Evolutionary conservation across 352 stramenopile genomes (phyloP).

Genomic region (Blastocystis sp.): DNA sequence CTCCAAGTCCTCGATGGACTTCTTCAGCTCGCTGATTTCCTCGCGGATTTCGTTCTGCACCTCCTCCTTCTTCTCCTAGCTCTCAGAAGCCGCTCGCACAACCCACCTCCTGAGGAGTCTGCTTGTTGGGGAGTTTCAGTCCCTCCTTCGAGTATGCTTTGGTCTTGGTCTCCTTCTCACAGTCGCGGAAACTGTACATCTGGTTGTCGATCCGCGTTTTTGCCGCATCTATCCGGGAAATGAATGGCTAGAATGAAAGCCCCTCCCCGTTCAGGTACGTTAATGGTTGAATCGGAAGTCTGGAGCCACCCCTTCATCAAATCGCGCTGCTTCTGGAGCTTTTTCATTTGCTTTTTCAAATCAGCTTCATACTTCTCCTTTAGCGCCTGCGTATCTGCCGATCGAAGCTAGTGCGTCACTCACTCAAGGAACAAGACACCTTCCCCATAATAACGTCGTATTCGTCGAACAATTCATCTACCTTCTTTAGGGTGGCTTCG

Average conservation of each 20-base stretch:
- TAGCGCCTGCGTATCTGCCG: conserved; percentile 30
- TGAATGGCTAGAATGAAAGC: conserved; percentile 28
- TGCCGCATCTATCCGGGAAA: conserved; percentile 5
- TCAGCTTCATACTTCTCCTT: conserved; percentile 70
- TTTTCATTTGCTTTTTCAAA: conserved; percentile 70
- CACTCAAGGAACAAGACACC: conserved; percentile 17
- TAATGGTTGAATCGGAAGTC: conserved; percentile 46
- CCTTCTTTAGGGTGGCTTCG: conserved; percentile 64
- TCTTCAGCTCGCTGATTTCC: conserved; percentile 36
- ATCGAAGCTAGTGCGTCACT: conserved; percentile 16
- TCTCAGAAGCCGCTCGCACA: not conserved
- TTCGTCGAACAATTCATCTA: conserved; percentile 59
- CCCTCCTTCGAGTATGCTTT: conserved; percentile 65
- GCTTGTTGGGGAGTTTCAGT: conserved; percentile 38
- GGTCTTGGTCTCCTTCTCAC: conserved; percentile 56
- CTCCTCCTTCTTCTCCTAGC: conserved; percentile 63
- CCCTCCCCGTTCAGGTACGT: not conserved
- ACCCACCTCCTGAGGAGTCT: conserved; percentile 57
- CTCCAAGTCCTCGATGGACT: conserved; percentile 47
- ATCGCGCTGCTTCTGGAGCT: conserved; percentile 63
- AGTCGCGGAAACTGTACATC: conserved; percentile 66
- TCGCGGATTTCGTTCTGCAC: conserved; percentile 8
- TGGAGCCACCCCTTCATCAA: conserved; percentile 34
- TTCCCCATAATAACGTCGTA: conserved; percentile 44
- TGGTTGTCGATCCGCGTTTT: conserved; percentile 43